Percentiles rank a stretch among this genome's conserved stretches.
Conservation (phyloP, 805 yeast genomes). For the Zygotorulaspora florentina region DNA sequence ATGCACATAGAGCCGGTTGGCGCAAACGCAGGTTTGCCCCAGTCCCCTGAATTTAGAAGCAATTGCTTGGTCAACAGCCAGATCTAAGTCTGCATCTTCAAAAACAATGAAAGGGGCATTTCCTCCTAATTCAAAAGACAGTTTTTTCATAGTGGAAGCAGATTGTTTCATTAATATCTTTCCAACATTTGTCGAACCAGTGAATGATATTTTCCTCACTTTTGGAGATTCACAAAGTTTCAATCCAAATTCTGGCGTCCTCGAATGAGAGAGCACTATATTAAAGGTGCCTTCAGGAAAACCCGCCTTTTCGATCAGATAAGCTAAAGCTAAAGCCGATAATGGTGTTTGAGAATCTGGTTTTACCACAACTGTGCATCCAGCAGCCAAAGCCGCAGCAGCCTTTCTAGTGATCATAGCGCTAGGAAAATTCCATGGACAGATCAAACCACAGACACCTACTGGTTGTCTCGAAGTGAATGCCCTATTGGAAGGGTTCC, state of each 20-base stretch:
- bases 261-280: conserved; percentile 46
- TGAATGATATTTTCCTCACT: conserved; percentile 56
- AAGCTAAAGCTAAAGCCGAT: conserved; percentile 53
- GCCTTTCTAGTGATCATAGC: conserved; percentile 66
- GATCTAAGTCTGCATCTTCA: conserved; percentile 54
- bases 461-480: conserved; percentile 55
- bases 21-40: conserved; percentile 67
- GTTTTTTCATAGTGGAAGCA: conserved; percentile 53
- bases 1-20: conserved; percentile 57
- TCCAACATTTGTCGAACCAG: conserved; percentile 63
- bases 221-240: conserved; percentile 45
- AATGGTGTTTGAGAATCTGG: conserved; percentile 63
- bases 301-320: conserved; percentile 54
- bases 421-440: conserved; percentile 66
- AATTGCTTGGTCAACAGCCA: conserved; percentile 49
- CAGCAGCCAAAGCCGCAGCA: conserved; percentile 63
- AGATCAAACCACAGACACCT: conserved; percentile 59
- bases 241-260: conserved; percentile 51
- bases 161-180: conserved; percentile 55
- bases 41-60: conserved; percentile 56
- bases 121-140: conserved; percentile 64
- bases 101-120: conserved; percentile 63
- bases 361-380: conserved; percentile 57
- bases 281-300: conserved; percentile 57
- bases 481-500: conserved; percentile 47